Base-by-base conservation (phyloP, 768 basidiomycete genomes). In the Macrolepiota albuminosa region DNA sequence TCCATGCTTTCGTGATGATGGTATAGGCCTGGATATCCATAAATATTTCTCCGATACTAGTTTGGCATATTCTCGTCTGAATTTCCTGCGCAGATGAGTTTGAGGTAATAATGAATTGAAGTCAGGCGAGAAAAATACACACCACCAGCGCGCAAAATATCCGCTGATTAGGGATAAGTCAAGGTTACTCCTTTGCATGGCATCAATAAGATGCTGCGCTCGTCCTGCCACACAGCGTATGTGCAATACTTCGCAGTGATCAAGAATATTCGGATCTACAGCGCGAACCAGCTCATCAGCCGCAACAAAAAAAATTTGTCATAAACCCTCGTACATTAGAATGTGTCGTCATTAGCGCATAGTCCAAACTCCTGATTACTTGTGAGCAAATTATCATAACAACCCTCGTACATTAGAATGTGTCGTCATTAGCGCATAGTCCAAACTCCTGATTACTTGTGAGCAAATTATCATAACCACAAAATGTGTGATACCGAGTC, bases 211-310 rank as follows among this genome's bases (percentile, higher is more conserved):
- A 31, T 75, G 76, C 49, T 72, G 66, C 73, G 75, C 57, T 94
- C 87, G 65, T 89, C 87, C 54, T 81, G 77, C 91, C 91, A 93
- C 4, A 91, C 85, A 8, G 92, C 89, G 11, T 77, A 78, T 54
- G 85, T 79, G 69, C 95, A 97, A 73, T 91, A 96, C 67, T 91
- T 88, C 7, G 94, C 95, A 16, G 90, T 89, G 59, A 98, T 89
- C 36, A 98, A 70, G 72, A 98, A 98, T 69, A 98, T 86, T 21
- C 96, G 89, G 59, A 87, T 79, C 81, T 92, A 70, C 16, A 70
- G 68, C 65, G 36, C 18, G 37, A 29, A n/a, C 10, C 54, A 33
- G 39, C 40, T 3, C 29, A 43, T 39, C 16, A 56, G n/a, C 16
- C 6, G 53, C 37, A 18, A 10, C 3, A 24, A 40, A 33, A 4